phyloP scores from a whole-genome alignment of 306 rosid species.

The Sindora glabra region DNA sequence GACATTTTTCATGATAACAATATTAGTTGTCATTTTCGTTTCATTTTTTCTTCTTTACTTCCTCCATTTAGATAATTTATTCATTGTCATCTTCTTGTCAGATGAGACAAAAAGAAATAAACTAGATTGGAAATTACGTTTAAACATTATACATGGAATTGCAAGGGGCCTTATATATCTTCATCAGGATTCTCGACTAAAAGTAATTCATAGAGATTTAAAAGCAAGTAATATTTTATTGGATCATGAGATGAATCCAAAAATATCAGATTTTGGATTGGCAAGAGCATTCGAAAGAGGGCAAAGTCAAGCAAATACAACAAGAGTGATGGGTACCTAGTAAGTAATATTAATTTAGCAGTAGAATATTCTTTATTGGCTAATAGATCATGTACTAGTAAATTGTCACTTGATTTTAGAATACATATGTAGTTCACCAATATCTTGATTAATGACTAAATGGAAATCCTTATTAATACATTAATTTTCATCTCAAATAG shows the following conservation, averaged over 20 bases:
- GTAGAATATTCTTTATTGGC: no score
- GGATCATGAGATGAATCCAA: conserved; percentile 33
- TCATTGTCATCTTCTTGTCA: background rate
- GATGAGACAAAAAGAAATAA: conserved; percentile 18
- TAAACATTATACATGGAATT: conserved; percentile 32
- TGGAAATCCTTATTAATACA: background rate
- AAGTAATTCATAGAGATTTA: conserved; percentile 39
- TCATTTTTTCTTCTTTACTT: no score
- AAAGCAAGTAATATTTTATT: conserved; percentile 40
- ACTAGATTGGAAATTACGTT: conserved; percentile 23
- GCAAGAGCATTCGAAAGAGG: conserved; percentile 30
- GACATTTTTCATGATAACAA: no score
- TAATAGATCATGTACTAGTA: background rate
- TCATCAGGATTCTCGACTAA: conserved; percentile 38
- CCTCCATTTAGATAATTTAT: no score
- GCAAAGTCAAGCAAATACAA: conserved; percentile 24
- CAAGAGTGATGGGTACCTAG: conserved; percentile 43
- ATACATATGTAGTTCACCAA: background rate
- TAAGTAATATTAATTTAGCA: conserved; percentile 6
- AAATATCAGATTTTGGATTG: conserved; percentile 47
- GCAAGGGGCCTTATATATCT: conserved; percentile 37
- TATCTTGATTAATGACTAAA: background rate
- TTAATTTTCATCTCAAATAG: background rate
- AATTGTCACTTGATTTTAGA: no score
- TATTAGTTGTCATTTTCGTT: no score